These are phyloP conservation scores for Fusarium sacchari DNA, from an alignment of 2,329 filamentous ascomycete species.

Conservation along the genomic window DNA sequence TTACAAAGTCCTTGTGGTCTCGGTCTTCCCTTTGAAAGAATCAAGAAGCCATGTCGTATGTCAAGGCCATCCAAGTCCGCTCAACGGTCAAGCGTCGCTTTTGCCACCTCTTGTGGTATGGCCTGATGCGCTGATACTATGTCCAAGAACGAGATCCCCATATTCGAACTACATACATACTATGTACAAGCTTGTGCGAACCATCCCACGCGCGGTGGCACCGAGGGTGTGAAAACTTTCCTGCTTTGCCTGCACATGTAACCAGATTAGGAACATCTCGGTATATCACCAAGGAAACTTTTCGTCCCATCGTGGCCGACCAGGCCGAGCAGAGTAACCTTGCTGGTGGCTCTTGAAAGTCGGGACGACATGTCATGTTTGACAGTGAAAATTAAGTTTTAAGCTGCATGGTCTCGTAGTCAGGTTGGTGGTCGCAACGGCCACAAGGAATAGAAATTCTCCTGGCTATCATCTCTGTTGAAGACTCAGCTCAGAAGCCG, in stretches of 20 bases:
- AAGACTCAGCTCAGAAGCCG: constrained; percentile 19
- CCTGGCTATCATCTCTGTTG: not conserved
- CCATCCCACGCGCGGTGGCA: constrained; percentile 1
- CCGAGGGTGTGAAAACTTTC: constrained; percentile 1
- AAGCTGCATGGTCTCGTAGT: constrained; percentile 2
- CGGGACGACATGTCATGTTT: not conserved
- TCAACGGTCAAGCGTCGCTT: constrained; percentile 17
- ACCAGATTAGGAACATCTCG: not conserved
- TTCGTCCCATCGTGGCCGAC: not conserved
- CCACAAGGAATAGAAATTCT: not conserved
- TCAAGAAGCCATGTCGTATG: constrained; percentile 1
- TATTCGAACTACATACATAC: not conserved
- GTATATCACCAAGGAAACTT: not conserved
- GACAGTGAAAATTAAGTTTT: constrained; percentile 1
- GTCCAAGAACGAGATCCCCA: constrained; percentile 1
- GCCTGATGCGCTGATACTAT: constrained; percentile 5
- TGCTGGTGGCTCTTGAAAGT: not conserved
- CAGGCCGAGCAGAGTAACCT: not conserved
- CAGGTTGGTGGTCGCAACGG: constrained; percentile 7
- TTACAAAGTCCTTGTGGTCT: not conserved
- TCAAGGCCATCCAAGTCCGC: constrained; percentile 4
- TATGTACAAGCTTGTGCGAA: not conserved
- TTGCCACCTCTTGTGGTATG: constrained; percentile 14
- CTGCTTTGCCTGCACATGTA: not conserved
- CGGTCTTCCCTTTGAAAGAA: not conserved